A percentile compares a stretch with the other conserved stretches of the same genome.
Conservation (phyloP, 768 basidiomycete species). For the Rhodosporidiobolus sp. region DNA sequence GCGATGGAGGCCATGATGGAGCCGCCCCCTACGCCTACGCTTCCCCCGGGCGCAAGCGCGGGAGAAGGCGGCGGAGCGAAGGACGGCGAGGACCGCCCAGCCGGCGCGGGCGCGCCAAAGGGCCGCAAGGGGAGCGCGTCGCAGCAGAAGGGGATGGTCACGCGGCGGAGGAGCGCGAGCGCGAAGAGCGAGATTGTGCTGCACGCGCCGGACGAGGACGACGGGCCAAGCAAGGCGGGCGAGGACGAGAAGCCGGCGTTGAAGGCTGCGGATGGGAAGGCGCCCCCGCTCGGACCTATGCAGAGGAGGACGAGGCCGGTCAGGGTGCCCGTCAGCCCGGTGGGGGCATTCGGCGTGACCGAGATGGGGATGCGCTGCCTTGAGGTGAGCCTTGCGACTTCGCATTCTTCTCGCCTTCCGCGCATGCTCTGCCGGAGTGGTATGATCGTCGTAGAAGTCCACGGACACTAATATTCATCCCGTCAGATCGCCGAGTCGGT, state of each 20-base stretch:
- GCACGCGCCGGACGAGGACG: background rate
- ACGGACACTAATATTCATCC: accelerated
- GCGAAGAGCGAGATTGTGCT: background rate
- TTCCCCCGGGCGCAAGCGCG: background rate
- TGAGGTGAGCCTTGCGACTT: constrained; percentile 26
- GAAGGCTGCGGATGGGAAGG: background rate
- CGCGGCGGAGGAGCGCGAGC: constrained; percentile 23
- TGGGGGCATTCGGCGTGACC: constrained; percentile 38
- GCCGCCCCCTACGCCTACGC: background rate
- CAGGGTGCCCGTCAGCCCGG: constrained; percentile 15
- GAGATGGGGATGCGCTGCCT: constrained; percentile 40
- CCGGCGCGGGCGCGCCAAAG: background rate
- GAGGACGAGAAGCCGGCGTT: background rate
- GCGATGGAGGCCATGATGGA: constrained; percentile 9
- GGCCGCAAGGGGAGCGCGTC: background rate
- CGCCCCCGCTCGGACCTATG: background rate
- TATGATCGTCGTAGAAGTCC: no score
- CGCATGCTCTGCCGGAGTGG: background rate
- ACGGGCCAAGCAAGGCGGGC: background rate
- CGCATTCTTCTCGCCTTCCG: no score
- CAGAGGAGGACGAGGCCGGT: background rate
- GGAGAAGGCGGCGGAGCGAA: constrained; percentile 1
- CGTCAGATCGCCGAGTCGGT: constrained; percentile 39
- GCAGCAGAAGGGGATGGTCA: constrained; percentile 14
- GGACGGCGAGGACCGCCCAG: background rate